A percentile compares a stretch with the other conserved stretches of the same genome.
phyloP scores from a whole-genome alignment of 2,329 filamentous ascomycete genomes.

The Diaporthe helianthi region DNA sequence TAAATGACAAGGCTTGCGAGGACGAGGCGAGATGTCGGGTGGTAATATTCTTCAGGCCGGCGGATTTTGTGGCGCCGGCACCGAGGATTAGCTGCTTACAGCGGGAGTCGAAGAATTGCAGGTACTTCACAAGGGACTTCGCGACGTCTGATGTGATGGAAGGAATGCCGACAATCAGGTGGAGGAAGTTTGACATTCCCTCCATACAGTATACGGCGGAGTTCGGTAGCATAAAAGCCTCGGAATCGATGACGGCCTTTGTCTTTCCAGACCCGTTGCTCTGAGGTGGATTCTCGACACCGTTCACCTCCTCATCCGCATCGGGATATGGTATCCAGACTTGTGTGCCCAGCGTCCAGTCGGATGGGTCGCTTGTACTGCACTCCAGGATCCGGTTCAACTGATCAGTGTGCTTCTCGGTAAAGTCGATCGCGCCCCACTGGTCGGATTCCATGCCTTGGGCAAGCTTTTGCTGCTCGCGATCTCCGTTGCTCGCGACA shows the following conservation, averaged over 20 bases:
- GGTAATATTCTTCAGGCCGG: constrained; percentile 93
- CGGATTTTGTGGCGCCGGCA: constrained; percentile 86
- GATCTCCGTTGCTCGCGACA: constrained; percentile 73
- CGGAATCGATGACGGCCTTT: constrained; percentile 82
- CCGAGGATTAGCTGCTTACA: constrained; percentile 96
- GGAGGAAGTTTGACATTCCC: constrained; percentile 83
- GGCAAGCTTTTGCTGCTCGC: constrained; percentile 76
- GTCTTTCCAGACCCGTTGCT: constrained; percentile 63
- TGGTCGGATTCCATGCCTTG: constrained; percentile 81
- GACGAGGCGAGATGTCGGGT: constrained; percentile 94
- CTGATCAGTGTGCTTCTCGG: constrained; percentile 63
- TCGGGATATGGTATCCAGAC: constrained; percentile 62
- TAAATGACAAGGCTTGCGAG: constrained; percentile 86
- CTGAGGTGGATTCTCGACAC: constrained; percentile 45
- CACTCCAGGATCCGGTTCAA: constrained; percentile 71
- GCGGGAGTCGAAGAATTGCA: constrained; percentile 93
- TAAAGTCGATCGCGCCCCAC: constrained; percentile 81
- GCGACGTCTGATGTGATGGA: constrained; percentile 88
- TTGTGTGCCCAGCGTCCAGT: constrained; percentile 68
- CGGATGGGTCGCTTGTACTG: constrained; percentile 73
- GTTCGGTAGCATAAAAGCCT: constrained; percentile 84
- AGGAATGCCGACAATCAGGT: constrained; percentile 83
- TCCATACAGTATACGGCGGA: constrained; percentile 83
- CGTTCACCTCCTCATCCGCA: constrained; percentile 44
- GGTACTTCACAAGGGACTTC: constrained; percentile 78